phyloP scores from a whole-genome alignment of 108 stramenopile genomes.

The Cylindrotheca fusiformis region DNA sequence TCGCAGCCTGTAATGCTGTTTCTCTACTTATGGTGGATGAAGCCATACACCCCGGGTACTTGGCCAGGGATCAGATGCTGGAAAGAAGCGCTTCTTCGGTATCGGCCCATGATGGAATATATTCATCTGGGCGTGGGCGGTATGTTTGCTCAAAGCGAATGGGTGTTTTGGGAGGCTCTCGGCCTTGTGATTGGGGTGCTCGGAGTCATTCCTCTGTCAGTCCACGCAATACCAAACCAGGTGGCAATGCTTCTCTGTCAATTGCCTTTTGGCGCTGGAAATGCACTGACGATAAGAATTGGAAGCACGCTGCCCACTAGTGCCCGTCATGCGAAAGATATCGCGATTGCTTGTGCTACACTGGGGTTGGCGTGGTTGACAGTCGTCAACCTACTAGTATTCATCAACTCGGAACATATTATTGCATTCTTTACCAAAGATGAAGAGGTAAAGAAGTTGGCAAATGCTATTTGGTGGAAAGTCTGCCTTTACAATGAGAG shows the following conservation, averaged over 20 bases:
- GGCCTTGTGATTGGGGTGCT: constrained; percentile 40
- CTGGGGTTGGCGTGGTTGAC: background rate
- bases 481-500: constrained; percentile 1
- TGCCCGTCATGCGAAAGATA: constrained; percentile 17
- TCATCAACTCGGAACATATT: constrained; percentile 9
- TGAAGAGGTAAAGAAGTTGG: constrained; percentile 11
- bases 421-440: constrained; percentile 24
- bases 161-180: constrained; percentile 41
- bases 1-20: constrained; percentile 24
- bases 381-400: constrained; percentile 14
- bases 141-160: constrained; percentile 32
- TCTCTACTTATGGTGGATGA: constrained; percentile 5
- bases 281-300: constrained; percentile 23
- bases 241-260: constrained; percentile 16
- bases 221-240: constrained; percentile 42
- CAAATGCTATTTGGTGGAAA: constrained; percentile 35
- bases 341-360: background rate
- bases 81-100: constrained; percentile 12
- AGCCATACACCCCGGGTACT: constrained; percentile 28
- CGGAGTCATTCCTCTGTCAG: constrained; percentile 35
- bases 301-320: constrained; percentile 11
- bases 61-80: constrained; percentile 34
- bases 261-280: constrained; percentile 25
- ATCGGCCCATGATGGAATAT: constrained; percentile 21
- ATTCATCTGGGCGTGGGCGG: constrained; percentile 32